phyloP scores from a whole-genome alignment of 805 yeast genomes.

The Zygotorulaspora danielsina region DNA sequence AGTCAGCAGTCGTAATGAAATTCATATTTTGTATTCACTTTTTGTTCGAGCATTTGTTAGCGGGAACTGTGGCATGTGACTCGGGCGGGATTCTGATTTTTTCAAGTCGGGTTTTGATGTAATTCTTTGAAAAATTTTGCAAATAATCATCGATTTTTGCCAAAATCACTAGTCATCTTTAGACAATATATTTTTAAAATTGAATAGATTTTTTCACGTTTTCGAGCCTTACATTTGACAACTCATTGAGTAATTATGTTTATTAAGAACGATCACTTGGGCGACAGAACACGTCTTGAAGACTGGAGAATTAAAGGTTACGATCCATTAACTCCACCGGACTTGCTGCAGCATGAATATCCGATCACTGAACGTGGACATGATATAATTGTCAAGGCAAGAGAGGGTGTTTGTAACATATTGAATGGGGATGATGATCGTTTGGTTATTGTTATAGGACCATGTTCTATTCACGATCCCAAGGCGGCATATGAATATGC shows the following conservation, averaged over 20 bases:
- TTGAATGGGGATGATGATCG: constrained; percentile 83
- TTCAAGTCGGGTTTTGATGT: no score
- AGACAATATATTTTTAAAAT: no score
- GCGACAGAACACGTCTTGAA: constrained; percentile 74
- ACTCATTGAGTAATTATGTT: constrained; percentile 52
- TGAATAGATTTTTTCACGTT: no score
- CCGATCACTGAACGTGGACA: constrained; percentile 60
- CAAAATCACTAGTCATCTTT: no score
- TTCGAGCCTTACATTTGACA: no score
- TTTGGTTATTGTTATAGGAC: constrained; percentile 85
- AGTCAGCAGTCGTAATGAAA: no score
- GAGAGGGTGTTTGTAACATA: constrained; percentile 69
- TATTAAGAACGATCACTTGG: constrained; percentile 76
- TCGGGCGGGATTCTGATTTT: no score
- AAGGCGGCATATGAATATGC: constrained; percentile 89
- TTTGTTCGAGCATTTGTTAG: no score
- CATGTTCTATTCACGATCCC: constrained; percentile 96
- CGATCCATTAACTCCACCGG: constrained; percentile 95
- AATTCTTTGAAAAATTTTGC: constrained; percentile 9
- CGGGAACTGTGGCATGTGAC: no score
- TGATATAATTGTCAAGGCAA: constrained; percentile 64
- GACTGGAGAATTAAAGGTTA: constrained; percentile 83
- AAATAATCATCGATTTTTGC: not conserved
- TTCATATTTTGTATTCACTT: no score
- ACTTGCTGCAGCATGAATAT: constrained; percentile 78